A percentile compares a stretch with the other conserved stretches of the same genome.
Evolutionary conservation across 345 rosid genomes (phyloP).

Genomic region (Reutealis trisperma): DNA sequence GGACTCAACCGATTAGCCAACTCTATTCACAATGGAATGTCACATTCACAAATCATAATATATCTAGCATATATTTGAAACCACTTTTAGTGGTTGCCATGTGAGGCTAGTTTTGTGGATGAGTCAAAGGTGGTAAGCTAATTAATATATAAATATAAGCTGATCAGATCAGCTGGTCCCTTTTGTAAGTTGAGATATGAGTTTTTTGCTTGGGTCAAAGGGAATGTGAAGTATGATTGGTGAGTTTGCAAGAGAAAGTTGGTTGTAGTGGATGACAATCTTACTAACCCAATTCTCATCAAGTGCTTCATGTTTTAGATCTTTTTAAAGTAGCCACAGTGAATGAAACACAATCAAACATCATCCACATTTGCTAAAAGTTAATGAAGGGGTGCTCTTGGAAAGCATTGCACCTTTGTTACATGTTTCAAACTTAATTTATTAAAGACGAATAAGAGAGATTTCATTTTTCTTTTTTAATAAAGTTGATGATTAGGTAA

Average conservation of each 20-base stretch:
- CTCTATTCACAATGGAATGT: neutral
- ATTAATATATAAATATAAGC: no score
- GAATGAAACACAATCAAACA: constrained; percentile 9
- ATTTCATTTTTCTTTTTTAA: neutral
- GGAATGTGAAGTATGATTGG: constrained; percentile 14
- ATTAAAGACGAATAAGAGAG: no score
- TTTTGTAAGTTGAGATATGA: neutral
- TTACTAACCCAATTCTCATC: neutral
- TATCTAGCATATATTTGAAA: neutral
- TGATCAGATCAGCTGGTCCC: neutral
- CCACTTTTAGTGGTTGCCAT: constrained; percentile 10
- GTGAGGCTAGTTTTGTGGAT: constrained; percentile 6
- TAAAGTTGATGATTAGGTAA: constrained; percentile 11
- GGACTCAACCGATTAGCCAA: no score
- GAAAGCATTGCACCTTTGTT: constrained; percentile 4
- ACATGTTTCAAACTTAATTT: neutral
- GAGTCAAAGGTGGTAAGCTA: constrained; percentile 23
- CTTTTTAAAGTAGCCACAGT: constrained; percentile 3
- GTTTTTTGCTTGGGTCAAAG: neutral
- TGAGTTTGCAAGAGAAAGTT: neutral
- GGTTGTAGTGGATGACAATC: constrained; percentile 19
- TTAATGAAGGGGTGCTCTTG: neutral
- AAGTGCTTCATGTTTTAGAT: constrained; percentile 9
- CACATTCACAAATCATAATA: neutral
- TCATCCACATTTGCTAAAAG: neutral